These are phyloP conservation scores for Blastobotrys serpentis DNA, from an alignment of 1,139 yeast species.

Conservation along the genomic window DNA sequence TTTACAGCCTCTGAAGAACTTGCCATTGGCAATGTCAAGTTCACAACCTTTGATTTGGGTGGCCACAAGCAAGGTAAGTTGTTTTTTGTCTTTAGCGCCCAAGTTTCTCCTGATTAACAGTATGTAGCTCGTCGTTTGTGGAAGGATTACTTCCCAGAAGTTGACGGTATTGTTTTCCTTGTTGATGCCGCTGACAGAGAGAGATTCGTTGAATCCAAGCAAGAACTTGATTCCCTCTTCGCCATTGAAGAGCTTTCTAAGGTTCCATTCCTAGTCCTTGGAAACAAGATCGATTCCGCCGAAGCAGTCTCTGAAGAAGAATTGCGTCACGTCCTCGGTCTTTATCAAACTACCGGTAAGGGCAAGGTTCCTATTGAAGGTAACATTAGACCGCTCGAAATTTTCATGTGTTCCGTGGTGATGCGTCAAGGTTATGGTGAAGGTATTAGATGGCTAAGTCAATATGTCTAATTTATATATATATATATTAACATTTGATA, in stretches of 20 bases:
- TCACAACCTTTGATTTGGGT: slow-evolving; percentile 97
- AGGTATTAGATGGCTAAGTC: slow-evolving; percentile 95
- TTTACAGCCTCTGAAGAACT: slow-evolving; percentile 77
- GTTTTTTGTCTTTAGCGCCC: too few species aligned
- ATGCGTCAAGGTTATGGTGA: slow-evolving; percentile 97
- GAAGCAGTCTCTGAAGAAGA: slow-evolving; percentile 95
- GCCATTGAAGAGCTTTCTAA: slow-evolving; percentile 83
- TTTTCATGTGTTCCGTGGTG: slow-evolving; percentile 95
- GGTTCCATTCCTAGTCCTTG: slow-evolving; percentile 91
- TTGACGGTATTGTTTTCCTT: slow-evolving; percentile 91
- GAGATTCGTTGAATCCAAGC: slow-evolving; percentile 91
- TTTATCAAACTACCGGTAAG: slow-evolving; percentile 87
- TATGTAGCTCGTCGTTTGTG: slow-evolving; percentile 85
- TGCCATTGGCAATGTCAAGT: slow-evolving; percentile 93
- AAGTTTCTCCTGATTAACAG: too few species aligned
- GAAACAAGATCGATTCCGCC: slow-evolving; percentile 94
- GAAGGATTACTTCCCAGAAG: slow-evolving; percentile 99
- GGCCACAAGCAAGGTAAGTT: slow-evolving; percentile 73
- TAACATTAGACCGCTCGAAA: slow-evolving; percentile 87
- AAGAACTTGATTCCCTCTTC: slow-evolving; percentile 89
- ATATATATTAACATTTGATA: slow-evolving; percentile 3
- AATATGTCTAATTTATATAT: slow-evolving; percentile 59
- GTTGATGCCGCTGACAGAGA: slow-evolving; percentile 98
- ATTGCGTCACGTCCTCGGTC: slow-evolving; percentile 84
- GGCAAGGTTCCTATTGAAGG: slow-evolving; percentile 68